Conservation (phyloP, 495 filamentous ascomycete species). For the Tuber microsphaerosporum region DNA sequence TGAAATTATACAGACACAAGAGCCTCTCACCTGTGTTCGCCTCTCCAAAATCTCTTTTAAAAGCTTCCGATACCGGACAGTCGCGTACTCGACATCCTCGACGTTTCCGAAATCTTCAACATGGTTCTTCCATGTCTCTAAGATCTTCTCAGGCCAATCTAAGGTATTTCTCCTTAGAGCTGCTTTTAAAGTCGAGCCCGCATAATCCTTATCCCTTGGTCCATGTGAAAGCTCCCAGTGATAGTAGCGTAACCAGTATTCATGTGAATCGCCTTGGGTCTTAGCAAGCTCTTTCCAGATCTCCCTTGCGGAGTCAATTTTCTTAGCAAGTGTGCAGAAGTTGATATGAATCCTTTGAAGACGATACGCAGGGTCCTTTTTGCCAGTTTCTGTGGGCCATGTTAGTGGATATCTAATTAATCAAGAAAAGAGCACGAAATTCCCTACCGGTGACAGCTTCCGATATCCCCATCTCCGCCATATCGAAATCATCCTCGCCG, state of each 20-base stretch:
- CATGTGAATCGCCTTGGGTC: slow-evolving; percentile 65
- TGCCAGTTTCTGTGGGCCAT: slow-evolving; percentile 43
- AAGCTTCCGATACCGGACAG: slow-evolving; percentile 33
- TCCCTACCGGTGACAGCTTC: slow-evolving; percentile 27
- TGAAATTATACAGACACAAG: background rate
- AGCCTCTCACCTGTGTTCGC: slow-evolving; percentile 21
- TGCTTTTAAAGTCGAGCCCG: slow-evolving; percentile 55
- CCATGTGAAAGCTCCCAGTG: slow-evolving; percentile 64
- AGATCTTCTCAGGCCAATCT: slow-evolving; percentile 88
- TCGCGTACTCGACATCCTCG: slow-evolving; percentile 40
- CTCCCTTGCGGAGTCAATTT: slow-evolving; percentile 56
- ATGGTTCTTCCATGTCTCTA: slow-evolving; percentile 74
- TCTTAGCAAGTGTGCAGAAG: slow-evolving; percentile 48
- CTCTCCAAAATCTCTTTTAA: slow-evolving; percentile 27
- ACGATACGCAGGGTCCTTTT: slow-evolving; percentile 71
- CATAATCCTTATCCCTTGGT: slow-evolving; percentile 21
- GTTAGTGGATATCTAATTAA: background rate
- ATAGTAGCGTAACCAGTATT: slow-evolving; percentile 90
- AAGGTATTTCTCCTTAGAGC: slow-evolving; percentile 57
- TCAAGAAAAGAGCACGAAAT: background rate
- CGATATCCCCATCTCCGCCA: slow-evolving; percentile 77
- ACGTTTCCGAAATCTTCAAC: slow-evolving; percentile 49
- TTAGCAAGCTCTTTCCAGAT: slow-evolving; percentile 66
- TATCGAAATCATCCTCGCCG: slow-evolving; percentile 80
- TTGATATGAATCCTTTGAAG: slow-evolving; percentile 88